Evolutionary conservation across 164 flowering plant genomes (phyloP).

Genomic region (Akebia trifoliata): DNA sequence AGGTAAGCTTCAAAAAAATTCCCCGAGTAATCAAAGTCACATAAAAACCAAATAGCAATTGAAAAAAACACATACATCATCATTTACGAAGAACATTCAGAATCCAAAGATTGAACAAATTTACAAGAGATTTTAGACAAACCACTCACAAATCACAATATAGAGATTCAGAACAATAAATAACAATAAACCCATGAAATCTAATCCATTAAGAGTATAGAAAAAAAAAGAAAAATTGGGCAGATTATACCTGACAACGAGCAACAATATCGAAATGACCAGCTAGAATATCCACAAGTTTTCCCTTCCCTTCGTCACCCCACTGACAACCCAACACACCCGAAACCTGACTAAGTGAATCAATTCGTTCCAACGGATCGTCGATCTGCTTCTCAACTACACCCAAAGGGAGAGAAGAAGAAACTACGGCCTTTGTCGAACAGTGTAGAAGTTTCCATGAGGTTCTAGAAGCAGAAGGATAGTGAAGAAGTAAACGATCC

Average conservation of each 20-base stretch:
- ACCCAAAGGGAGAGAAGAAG: constrained; percentile 25
- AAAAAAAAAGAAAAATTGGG: background rate
- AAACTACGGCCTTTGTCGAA: constrained; percentile 27
- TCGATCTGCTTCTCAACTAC: constrained; percentile 23
- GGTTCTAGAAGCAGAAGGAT: background rate
- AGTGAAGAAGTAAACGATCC: background rate
- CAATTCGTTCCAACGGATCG: constrained; percentile 41
- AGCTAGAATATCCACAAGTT: constrained; percentile 91
- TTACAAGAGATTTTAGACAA: background rate
- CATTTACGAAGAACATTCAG: no score
- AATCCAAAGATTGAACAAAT: background rate
- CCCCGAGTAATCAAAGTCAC: no score
- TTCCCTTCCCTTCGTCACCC: constrained; percentile 98
- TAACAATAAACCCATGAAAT: background rate
- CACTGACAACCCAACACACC: constrained; percentile 90
- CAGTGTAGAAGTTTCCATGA: constrained; percentile 13
- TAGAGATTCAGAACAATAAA: background rate
- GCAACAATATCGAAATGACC: constrained; percentile 81
- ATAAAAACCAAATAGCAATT: no score
- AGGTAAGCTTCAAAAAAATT: no score
- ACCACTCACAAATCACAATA: background rate
- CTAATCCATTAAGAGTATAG: background rate
- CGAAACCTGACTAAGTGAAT: constrained; percentile 72
- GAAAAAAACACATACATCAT: no score
- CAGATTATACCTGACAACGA: constrained; percentile 72